A percentile compares a stretch with the other conserved stretches of the same genome.
phyloP scores from a whole-genome alignment of 2,329 filamentous ascomycete species.

The Pseudogymnoascus sp. region DNA sequence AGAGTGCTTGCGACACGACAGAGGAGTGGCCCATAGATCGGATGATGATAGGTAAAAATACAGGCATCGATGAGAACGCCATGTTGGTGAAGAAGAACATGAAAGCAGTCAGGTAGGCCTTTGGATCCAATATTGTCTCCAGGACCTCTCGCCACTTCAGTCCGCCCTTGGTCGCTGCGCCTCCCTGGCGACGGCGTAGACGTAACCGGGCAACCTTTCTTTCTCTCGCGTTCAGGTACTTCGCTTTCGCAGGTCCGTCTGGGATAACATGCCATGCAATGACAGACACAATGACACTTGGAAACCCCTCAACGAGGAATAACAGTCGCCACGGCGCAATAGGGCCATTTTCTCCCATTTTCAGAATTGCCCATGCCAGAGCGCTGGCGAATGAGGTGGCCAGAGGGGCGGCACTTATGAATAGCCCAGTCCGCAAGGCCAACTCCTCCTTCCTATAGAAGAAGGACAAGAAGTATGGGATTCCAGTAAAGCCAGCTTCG shows the following conservation, averaged over 20 bases:
- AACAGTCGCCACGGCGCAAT: conserved; percentile 81
- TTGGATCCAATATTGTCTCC: conserved; percentile 56
- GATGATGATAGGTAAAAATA: conserved; percentile 79
- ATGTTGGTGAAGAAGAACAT: conserved; percentile 89
- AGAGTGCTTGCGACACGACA: conserved; percentile 65
- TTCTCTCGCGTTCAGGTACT: conserved; percentile 56
- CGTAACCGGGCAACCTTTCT: conserved; percentile 64
- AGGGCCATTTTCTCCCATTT: conserved; percentile 54
- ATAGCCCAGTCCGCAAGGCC: conserved; percentile 76
- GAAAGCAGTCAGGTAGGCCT: conserved; percentile 65
- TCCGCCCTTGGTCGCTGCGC: conserved; percentile 21
- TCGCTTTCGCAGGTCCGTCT: conserved; percentile 62
- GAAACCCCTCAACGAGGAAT: conserved; percentile 79
- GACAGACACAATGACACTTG: conserved; percentile 67
- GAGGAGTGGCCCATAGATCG: conserved; percentile 65
- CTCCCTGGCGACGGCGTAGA: conserved; percentile 39
- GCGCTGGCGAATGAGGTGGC: conserved; percentile 76
- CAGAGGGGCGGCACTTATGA: conserved; percentile 76
- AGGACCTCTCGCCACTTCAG: conserved; percentile 52
- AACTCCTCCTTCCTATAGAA: conserved; percentile 64
- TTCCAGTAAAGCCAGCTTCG: conserved; percentile 58
- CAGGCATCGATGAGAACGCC: conserved; percentile 78
- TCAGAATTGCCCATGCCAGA: conserved; percentile 72
- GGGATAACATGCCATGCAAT: conserved; percentile 70
- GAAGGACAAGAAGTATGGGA: conserved; percentile 58